Conservation (phyloP, 192 early-diverging fungal genomes). For the Backusella australiensis region DNA sequence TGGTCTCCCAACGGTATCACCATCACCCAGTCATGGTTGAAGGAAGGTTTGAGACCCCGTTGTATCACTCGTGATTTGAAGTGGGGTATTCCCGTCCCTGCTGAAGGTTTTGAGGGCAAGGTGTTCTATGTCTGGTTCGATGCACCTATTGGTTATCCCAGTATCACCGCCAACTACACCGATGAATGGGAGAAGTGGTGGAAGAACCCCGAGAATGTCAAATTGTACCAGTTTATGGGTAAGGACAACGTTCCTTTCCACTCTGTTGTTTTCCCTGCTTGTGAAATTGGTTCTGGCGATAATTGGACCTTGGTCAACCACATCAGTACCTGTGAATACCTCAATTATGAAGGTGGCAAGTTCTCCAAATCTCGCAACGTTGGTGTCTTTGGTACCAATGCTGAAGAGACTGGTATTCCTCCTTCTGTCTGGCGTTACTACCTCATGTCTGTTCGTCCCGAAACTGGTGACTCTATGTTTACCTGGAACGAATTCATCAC, state of each 20-base stretch:
- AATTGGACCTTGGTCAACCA: conserved; percentile 92
- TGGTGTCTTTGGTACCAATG: conserved; percentile 98
- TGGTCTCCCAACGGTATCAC: conserved; percentile 88
- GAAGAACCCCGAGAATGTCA: conserved; percentile 96
- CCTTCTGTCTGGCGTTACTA: conserved; percentile 97
- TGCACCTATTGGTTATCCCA: conserved; percentile 96
- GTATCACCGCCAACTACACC: conserved; percentile 97
- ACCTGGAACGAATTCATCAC: conserved; percentile 91
- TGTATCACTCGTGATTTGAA: conserved; percentile 99
- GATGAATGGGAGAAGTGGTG: conserved; percentile 97
- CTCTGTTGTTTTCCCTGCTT: conserved; percentile 93
- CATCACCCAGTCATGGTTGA: conserved; percentile 93
- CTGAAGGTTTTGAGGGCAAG: conserved; percentile 79
- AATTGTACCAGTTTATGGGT: conserved; percentile 99
- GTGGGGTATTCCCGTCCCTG: conserved; percentile 96
- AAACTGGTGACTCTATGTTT: conserved; percentile 88
- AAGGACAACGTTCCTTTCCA: conserved; percentile 99
- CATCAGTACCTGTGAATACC: conserved; percentile 91
- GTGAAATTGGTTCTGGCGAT: conserved; percentile 83
- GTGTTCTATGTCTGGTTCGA: conserved; percentile 99
- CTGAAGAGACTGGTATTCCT: conserved; percentile 84
- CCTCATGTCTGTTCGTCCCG: conserved; percentile 89
- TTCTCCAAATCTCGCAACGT: conserved; percentile 96
- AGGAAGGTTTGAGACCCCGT: conserved; percentile 87
- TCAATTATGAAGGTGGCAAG: conserved; percentile 95